Conservation (phyloP, 2,329 filamentous ascomycete genomes). For the Phialophora macrospora region DNA sequence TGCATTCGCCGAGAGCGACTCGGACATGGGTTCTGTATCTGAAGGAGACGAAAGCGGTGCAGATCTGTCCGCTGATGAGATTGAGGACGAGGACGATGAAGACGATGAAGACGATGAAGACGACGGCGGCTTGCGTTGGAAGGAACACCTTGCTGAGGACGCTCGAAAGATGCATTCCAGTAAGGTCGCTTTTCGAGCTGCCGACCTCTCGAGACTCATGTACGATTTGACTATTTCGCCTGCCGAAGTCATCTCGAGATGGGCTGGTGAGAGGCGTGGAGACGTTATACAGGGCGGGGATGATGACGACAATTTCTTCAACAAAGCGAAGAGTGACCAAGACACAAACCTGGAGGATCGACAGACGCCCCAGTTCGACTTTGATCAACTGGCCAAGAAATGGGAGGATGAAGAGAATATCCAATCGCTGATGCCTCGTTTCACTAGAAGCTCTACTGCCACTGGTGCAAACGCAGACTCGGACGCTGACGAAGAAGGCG, state of each 20-base stretch:
- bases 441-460: slow-evolving; percentile 71
- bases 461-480: slow-evolving; percentile 61
- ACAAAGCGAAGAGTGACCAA: slow-evolving; percentile 58
- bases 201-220: slow-evolving; percentile 83
- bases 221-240: slow-evolving; percentile 82
- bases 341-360: slow-evolving; percentile 70
- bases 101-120: slow-evolving; percentile 65
- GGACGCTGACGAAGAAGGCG: slow-evolving; percentile 61
- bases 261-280: slow-evolving; percentile 71
- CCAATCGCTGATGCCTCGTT: slow-evolving; percentile 73
- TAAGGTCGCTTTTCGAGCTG: slow-evolving; percentile 73
- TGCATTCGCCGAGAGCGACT: slow-evolving; percentile 95
- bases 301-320: slow-evolving; percentile 70
- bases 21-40: slow-evolving; percentile 88
- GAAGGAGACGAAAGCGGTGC: slow-evolving; percentile 62
- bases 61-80: slow-evolving; percentile 58
- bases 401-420: slow-evolving; percentile 83
- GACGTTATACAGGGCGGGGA: slow-evolving; percentile 65
- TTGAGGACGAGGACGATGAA: slow-evolving; percentile 47
- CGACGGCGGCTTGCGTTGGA: slow-evolving; percentile 79
- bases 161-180: slow-evolving; percentile 73
- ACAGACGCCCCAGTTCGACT: slow-evolving; percentile 77
- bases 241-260: slow-evolving; percentile 74
- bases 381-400: slow-evolving; percentile 78
- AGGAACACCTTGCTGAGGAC: slow-evolving; percentile 78